Base-by-base conservation (phyloP, 345 rosid species). In the Passiflora organensis region DNA sequence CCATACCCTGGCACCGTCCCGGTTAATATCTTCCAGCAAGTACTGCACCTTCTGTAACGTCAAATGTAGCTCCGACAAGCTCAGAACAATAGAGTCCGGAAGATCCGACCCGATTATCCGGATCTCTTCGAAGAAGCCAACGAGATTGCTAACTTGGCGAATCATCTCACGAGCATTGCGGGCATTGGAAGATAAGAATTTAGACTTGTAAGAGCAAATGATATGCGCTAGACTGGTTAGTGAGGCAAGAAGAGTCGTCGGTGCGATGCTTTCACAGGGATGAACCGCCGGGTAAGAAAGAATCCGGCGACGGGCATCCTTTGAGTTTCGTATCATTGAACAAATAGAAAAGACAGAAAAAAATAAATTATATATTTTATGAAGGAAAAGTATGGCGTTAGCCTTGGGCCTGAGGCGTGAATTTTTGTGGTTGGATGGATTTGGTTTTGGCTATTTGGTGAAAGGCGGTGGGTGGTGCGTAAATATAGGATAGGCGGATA, bases 51-150 rank as follows among this genome's bases (percentile, higher is more conserved):
- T 83, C 76, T 85, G 91, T 64, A 87, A 64, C 24, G 76, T 55
- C 62, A 81, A 51, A 41, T 87, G 87, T 43, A 91, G 82, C 86
- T 87, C 94, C 10, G 89, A 81, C 1, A 91, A 72, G 63, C 82
- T 50, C 51, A 78, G 53, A 48, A 76, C 62, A 6, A 68, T 64
- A 16, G 77, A 53, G 10, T 66, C 70, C 9, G 74, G 73, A 1
- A 68, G 50, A 55, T 28, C 67, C 53, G 34, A 51, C 41, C 51
- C 59, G 21, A 59, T 50, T 58, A 47, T 58, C 19, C 65, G 66
- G 32, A 85, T 22, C 19, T 91, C 96, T 41, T 83, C 72, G 1
- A 91, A 71, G 53, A 81, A 41, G 37, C 75, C 10, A 19, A 67
- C 67, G 14, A 90, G 58, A 63, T 73, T 79, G 14, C 70, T 50